Conservation (phyloP, 129 eudicot species). For the Helichrysum umbraculigerum region DNA sequence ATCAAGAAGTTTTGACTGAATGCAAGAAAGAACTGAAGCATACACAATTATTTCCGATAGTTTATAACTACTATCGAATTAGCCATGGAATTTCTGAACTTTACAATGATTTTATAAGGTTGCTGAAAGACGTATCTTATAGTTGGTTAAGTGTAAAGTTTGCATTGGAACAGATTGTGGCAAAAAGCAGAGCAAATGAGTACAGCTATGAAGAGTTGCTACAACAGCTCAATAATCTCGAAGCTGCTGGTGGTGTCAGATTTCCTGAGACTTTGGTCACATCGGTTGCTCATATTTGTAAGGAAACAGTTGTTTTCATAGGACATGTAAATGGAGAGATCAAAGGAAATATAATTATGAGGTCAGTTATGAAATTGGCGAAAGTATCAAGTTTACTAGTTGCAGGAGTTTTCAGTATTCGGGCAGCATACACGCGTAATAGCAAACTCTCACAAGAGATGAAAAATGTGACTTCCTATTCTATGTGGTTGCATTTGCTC, state of each 20-base stretch:
- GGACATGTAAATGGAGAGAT: not conserved
- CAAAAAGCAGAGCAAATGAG: not conserved
- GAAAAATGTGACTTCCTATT: not conserved
- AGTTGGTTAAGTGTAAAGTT: not conserved
- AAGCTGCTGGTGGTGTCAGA: not conserved
- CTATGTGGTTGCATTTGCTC: not conserved
- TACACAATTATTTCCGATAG: not conserved
- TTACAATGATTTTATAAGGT: conserved; percentile 7
- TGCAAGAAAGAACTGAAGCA: not conserved
- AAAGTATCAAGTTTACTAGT: not conserved
- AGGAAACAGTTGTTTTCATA: not conserved
- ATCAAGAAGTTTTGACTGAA: not conserved
- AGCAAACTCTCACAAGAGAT: conserved; percentile 2
- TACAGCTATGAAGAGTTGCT: not conserved
- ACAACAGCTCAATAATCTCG: not conserved
- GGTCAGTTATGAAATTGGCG: not conserved
- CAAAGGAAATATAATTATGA: not conserved
- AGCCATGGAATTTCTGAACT: conserved; percentile 20
- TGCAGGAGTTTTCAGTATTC: not conserved
- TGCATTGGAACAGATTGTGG: not conserved
- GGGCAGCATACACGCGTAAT: not conserved
- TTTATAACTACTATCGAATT: not conserved
- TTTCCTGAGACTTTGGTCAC: not conserved
- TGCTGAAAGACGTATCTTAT: conserved; percentile 13
- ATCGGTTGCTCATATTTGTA: not conserved